These are phyloP conservation scores for Rhynchospora tenuis DNA, from an alignment of 176 grass and related monocot genomes.

Conservation along the genomic window DNA sequence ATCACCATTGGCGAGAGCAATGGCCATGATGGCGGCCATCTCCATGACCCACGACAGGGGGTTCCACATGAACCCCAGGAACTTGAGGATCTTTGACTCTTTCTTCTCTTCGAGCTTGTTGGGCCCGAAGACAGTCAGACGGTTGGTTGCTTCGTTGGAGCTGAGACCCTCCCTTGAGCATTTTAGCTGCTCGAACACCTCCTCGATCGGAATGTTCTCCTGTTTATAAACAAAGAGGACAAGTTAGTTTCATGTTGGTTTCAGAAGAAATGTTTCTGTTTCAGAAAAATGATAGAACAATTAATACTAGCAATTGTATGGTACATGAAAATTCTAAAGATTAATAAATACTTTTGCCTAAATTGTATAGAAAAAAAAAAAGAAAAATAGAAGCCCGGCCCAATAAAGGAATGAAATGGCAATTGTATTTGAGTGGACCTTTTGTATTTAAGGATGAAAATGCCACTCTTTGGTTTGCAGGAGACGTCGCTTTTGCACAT, in stretches of 20 bases:
- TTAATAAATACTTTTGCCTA: background rate
- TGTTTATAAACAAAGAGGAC: conserved; percentile 13
- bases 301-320: no score
- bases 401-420: background rate
- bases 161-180: conserved; percentile 74
- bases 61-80: conserved; percentile 99
- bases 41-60: conserved; percentile 99
- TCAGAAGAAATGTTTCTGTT: background rate
- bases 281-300: background rate
- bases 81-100: conserved; percentile 90
- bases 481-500: background rate
- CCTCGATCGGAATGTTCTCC: conserved; percentile 92
- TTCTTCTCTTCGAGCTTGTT: conserved; percentile 99
- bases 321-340: background rate
- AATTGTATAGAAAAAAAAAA: background rate
- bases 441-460: no score
- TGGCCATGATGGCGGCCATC: conserved; percentile 98
- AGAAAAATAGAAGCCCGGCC: background rate
- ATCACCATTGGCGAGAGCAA: conserved; percentile 86
- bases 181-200: conserved; percentile 99
- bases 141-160: conserved; percentile 46
- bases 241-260: background rate
- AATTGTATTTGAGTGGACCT: no score
- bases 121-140: conserved; percentile 72
- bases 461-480: background rate